Evolutionary conservation across 2,329 filamentous ascomycete species (phyloP).

Genomic region (Xylaria sp.): DNA sequence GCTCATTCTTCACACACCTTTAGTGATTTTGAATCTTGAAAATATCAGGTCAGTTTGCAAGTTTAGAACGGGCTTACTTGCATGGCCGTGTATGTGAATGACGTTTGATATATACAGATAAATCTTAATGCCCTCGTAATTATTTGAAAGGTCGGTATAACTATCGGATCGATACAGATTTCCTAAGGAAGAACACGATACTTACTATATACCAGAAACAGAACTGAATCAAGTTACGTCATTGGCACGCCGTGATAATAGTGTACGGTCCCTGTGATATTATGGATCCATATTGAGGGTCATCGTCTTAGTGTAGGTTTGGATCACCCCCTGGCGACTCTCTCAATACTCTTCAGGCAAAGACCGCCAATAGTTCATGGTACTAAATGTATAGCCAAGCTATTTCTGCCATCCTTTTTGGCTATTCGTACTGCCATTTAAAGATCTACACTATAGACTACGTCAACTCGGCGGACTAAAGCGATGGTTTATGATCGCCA

Average conservation of each 20-base stretch:
- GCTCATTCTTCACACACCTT: not conserved
- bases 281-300: slow-evolving; percentile 13
- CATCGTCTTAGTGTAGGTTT: not conserved
- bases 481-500: no score
- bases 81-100: not conserved
- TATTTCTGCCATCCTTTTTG: no score
- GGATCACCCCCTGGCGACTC: not conserved
- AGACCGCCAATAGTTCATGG: not conserved
- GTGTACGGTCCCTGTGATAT: not conserved
- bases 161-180: not conserved
- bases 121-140: not conserved
- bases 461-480: no score
- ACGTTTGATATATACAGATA: not conserved
- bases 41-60: not conserved
- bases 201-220: not conserved
- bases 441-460: no score
- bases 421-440: not conserved
- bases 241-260: not conserved
- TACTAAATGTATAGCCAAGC: not conserved
- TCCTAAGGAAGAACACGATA: not conserved
- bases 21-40: not conserved
- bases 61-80: not conserved
- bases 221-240: not conserved
- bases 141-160: not conserved
- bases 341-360: not conserved